A percentile compares a stretch with the other conserved stretches of the same genome.
phyloP scores from a whole-genome alignment of 345 rosid species.

The Populus davidiana region DNA sequence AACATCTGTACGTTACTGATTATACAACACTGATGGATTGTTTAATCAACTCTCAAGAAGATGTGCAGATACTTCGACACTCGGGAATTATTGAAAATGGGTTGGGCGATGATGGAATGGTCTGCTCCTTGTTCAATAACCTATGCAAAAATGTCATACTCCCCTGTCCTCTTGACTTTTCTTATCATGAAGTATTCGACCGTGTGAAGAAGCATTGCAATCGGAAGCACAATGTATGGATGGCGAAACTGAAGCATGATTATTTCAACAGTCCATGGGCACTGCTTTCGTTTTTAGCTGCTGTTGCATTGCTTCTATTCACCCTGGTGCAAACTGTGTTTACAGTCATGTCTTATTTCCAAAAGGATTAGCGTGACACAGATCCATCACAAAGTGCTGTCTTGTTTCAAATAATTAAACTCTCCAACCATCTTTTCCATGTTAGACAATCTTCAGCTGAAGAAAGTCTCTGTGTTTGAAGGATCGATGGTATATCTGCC shows the following conservation, averaged over 20 bases:
- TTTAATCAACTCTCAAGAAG: conserved; percentile 17
- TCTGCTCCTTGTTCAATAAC: conserved; percentile 14
- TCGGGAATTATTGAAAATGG: conserved; percentile 7
- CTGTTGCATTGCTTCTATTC: conserved; percentile 3
- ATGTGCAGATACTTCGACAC: conserved; percentile 18
- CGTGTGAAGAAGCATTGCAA: conserved; percentile 5
- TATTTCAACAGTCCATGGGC: conserved; percentile 28
- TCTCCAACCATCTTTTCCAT: background rate
- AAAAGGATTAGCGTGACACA: too few relatives aligned
- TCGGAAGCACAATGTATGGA: conserved; percentile 4
- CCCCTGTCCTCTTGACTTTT: accelerated
- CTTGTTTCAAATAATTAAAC: background rate
- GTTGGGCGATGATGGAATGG: conserved; percentile 21
- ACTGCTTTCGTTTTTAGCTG: conserved; percentile 17
- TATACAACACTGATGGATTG: conserved; percentile 18
- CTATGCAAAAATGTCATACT: background rate
- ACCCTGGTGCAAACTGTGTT: conserved; percentile 5
- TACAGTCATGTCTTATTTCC: background rate
- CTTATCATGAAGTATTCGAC: background rate
- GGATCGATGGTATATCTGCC: background rate
- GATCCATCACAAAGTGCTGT: too few relatives aligned
- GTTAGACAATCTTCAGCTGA: background rate
- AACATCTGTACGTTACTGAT: background rate
- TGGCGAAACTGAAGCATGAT: conserved; percentile 7
- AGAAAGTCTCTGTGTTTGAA: background rate